Percentiles rank a stretch among this genome's conserved stretches.
Evolutionary conservation across 163 green algal genomes (phyloP).

Genomic region (Scenedesmus sp.): DNA sequence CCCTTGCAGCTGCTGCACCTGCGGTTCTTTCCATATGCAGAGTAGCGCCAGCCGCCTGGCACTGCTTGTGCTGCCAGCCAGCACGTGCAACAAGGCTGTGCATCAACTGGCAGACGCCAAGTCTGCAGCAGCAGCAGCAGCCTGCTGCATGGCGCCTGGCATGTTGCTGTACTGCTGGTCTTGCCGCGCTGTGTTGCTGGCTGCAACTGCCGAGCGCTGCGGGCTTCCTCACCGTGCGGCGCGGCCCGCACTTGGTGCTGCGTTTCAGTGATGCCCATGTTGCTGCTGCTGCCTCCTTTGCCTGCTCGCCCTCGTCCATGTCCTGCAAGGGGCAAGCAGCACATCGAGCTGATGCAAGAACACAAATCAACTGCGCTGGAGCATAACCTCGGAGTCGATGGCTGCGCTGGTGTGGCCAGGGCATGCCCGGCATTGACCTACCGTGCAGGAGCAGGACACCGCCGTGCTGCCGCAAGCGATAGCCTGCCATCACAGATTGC

Average conservation of each 20-base stretch:
- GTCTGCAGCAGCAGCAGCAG: background rate
- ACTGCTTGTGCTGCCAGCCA: background rate
- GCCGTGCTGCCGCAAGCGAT: background rate
- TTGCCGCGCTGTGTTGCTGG: background rate
- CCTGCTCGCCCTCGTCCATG: constrained; percentile 65
- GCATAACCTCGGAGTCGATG: no score
- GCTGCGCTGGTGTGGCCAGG: background rate
- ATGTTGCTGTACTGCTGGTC: background rate
- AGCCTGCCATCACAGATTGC: background rate
- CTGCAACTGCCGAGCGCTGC: background rate
- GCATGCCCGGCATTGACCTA: background rate
- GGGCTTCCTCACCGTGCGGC: constrained; percentile 76
- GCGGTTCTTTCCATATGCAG: no score
- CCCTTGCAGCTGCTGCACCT: no score
- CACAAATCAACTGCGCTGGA: background rate
- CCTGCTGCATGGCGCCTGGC: background rate
- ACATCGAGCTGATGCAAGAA: background rate
- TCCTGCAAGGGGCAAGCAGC: constrained; percentile 65
- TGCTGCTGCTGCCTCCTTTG: constrained; percentile 70
- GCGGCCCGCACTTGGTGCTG: constrained; percentile 88
- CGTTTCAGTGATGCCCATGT: constrained; percentile 91
- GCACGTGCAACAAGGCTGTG: background rate
- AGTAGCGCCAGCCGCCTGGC: background rate
- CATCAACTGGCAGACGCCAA: background rate
- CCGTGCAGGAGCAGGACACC: background rate